Percentiles rank a stretch among this genome's conserved stretches.
phyloP scores from a whole-genome alignment of 2,329 filamentous ascomycete genomes.

The Aspergillus caelatus region DNA sequence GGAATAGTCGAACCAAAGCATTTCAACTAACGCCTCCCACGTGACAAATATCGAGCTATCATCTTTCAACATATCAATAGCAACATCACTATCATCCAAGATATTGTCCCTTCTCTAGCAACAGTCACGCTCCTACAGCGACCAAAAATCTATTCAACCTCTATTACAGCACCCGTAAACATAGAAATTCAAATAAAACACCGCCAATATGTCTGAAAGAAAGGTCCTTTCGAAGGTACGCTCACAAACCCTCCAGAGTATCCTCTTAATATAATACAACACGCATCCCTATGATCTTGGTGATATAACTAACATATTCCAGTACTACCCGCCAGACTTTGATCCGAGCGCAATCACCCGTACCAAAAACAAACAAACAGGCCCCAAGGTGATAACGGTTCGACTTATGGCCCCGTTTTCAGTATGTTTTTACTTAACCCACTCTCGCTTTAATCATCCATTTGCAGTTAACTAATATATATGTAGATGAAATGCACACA shows the following conservation, averaged over 20 bases:
- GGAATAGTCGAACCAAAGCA: background rate
- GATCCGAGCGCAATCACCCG: conserved; percentile 81
- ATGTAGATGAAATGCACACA: conserved; percentile 68
- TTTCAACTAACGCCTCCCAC: background rate
- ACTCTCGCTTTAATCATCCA: background rate
- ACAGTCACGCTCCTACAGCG: background rate
- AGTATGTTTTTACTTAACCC: background rate
- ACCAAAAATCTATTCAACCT: background rate
- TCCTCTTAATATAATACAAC: conserved; percentile 10
- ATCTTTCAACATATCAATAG: background rate
- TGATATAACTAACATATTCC: conserved; percentile 12
- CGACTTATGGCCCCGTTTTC: conserved; percentile 87
- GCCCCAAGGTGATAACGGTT: conserved; percentile 81
- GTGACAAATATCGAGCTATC: background rate
- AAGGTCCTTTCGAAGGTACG: conserved; percentile 9
- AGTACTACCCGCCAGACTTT: conserved; percentile 74
- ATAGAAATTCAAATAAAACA: background rate
- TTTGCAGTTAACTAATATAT: background rate
- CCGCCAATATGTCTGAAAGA: conserved; percentile 2
- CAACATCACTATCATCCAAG: background rate
- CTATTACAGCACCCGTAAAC: background rate
- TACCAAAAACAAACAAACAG: conserved; percentile 61
- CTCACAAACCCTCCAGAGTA: conserved; percentile 9
- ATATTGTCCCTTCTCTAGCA: background rate
- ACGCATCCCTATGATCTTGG: background rate